phyloP scores from a whole-genome alignment of 768 basidiomycete species.

The Lactarius hengduanensis region DNA sequence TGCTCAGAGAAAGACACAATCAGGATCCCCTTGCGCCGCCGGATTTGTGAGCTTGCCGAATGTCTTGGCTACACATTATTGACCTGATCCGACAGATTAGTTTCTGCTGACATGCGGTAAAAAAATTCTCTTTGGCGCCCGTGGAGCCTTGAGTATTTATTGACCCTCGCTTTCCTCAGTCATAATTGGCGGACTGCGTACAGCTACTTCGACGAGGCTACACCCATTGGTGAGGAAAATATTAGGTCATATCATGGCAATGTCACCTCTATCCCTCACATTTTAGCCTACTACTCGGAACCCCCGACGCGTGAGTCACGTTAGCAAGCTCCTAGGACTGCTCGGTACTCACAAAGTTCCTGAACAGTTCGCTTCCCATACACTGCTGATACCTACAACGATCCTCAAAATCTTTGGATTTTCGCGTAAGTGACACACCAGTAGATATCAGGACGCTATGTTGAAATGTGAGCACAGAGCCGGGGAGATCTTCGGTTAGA shows the following conservation, averaged over 20 bases:
- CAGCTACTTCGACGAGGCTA: conserved; percentile 12
- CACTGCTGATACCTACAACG: conserved; percentile 60
- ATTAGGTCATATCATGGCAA: neutral
- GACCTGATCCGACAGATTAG: conserved; percentile 15
- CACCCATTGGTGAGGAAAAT: conserved; percentile 22
- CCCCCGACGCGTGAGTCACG: conserved; percentile 23
- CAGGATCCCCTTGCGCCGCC: conserved; percentile 41
- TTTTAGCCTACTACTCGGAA: conserved; percentile 23
- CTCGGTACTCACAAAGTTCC: conserved; percentile 2
- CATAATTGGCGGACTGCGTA: conserved; percentile 28
- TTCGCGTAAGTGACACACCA: conserved; percentile 44
- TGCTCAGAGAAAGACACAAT: neutral
- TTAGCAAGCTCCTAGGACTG: neutral
- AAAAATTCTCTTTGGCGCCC: no score
- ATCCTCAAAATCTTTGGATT: conserved; percentile 58
- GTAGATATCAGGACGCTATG: neutral
- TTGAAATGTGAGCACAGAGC: conserved; percentile 19
- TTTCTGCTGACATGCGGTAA: conserved; percentile 23
- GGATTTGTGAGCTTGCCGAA: conserved; percentile 35
- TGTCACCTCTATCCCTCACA: neutral
- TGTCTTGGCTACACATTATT: conserved; percentile 5
- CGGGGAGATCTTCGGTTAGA: conserved; percentile 25
- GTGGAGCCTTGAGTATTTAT: neutral
- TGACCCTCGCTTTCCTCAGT: conserved; percentile 11
- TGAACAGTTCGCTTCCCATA: conserved; percentile 56